Conservation (phyloP, 371 early-diverging fungal genomes). For the Mucor lusitanicus region DNA sequence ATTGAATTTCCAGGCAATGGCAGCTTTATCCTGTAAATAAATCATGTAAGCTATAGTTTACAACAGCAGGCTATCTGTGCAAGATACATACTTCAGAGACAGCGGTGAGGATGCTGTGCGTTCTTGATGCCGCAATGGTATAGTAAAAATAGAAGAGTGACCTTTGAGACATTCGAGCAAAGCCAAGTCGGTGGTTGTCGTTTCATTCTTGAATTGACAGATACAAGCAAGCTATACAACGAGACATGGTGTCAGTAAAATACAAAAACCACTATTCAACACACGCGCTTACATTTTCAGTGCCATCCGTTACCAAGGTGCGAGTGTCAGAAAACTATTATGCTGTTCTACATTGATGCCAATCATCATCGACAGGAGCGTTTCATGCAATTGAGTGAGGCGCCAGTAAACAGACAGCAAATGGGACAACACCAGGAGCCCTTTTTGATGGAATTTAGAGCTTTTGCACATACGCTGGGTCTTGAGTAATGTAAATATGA, state of each 20-base stretch:
- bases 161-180: slow-evolving; percentile 68
- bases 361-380: slow-evolving; percentile 57
- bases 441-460: slow-evolving; percentile 61
- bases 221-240: slow-evolving; percentile 59
- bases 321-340: slow-evolving; percentile 67
- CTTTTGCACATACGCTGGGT: slow-evolving; percentile 51
- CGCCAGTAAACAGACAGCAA: slow-evolving; percentile 68
- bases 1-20: slow-evolving; percentile 78
- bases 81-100: slow-evolving; percentile 58
- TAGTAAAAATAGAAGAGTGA: slow-evolving; percentile 61
- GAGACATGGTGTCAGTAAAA: neutral
- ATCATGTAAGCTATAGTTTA: neutral
- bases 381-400: slow-evolving; percentile 61
- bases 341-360: slow-evolving; percentile 69
- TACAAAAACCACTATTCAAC: too few relatives aligned
- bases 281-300: slow-evolving; percentile 55
- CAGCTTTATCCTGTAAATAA: slow-evolving; percentile 60
- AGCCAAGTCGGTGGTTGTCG: slow-evolving; percentile 42
- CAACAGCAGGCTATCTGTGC: neutral
- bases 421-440: slow-evolving; percentile 58
- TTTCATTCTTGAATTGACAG: slow-evolving; percentile 58
- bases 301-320: slow-evolving; percentile 72
- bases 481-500: slow-evolving; percentile 55
- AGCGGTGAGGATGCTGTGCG: slow-evolving; percentile 70
- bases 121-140: slow-evolving; percentile 62